phyloP scores from a whole-genome alignment of 805 yeast species.

The Candida maesae region DNA sequence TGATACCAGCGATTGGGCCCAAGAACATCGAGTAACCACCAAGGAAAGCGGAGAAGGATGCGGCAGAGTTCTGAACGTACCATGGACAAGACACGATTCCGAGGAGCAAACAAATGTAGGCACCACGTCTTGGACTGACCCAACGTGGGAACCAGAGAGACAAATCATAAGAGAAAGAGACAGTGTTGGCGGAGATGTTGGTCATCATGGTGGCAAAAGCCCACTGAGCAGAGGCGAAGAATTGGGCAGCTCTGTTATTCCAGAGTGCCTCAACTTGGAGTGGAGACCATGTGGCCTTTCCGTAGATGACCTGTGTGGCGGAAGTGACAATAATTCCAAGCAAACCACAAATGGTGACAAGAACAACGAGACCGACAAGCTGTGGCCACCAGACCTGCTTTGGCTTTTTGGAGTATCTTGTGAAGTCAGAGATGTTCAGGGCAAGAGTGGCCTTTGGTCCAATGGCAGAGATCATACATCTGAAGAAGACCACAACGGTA shows the following conservation, averaged over 20 bases:
- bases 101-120: slow-evolving; percentile 59
- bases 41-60: slow-evolving; percentile 67
- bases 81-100: slow-evolving; percentile 76
- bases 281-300: slow-evolving; percentile 43
- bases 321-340: slow-evolving; percentile 33
- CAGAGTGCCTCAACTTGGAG: slow-evolving; percentile 35
- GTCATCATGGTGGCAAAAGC: slow-evolving; percentile 48
- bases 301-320: slow-evolving; percentile 34
- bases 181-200: slow-evolving; percentile 65
- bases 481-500: slow-evolving; percentile 22
- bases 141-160: slow-evolving; percentile 54
- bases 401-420: slow-evolving; percentile 33
- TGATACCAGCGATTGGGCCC: slow-evolving; percentile 74
- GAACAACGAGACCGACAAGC: slow-evolving; percentile 29
- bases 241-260: slow-evolving; percentile 25
- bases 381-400: slow-evolving; percentile 31
- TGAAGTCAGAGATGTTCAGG: slow-evolving; percentile 36
- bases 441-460: slow-evolving; percentile 37
- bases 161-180: slow-evolving; percentile 56
- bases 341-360: slow-evolving; percentile 29
- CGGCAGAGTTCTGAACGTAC: slow-evolving; percentile 52
- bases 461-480: slow-evolving; percentile 30
- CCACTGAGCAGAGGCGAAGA: slow-evolving; percentile 22
- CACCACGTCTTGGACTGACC: slow-evolving; percentile 60
- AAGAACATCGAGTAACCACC: slow-evolving; percentile 77